phyloP scores from a whole-genome alignment of 192 early-diverging fungal species.

The Endogone sp. region DNA sequence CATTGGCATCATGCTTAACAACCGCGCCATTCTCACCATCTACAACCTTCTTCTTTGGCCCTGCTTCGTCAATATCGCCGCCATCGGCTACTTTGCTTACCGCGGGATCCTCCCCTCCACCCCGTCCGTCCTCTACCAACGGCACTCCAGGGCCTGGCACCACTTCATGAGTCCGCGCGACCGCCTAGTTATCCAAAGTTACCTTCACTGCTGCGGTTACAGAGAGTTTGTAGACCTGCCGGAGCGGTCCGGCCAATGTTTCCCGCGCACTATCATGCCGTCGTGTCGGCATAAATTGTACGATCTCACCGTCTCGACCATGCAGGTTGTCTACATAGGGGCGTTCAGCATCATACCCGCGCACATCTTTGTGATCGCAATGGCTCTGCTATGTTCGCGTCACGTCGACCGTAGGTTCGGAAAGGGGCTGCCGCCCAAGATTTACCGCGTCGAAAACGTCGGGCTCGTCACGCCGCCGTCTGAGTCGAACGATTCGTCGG shows the following conservation, averaged over 20 bases:
- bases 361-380: conserved; percentile 37
- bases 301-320: conserved; percentile 30
- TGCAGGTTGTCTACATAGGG: conserved; percentile 33
- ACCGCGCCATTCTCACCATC: conserved; percentile 31
- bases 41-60: conserved; percentile 45
- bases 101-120: conserved; percentile 9
- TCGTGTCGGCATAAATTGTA: conserved; percentile 36
- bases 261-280: conserved; percentile 40
- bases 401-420: conserved; percentile 42
- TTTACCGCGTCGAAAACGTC: conserved; percentile 28
- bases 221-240: conserved; percentile 37
- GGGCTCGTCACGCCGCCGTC: background rate
- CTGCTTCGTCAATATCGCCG: conserved; percentile 38
- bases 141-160: too few relatives aligned
- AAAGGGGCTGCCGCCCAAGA: conserved; percentile 30
- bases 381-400: conserved; percentile 39
- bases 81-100: conserved; percentile 43
- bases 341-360: conserved; percentile 36
- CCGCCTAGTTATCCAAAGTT: too few relatives aligned
- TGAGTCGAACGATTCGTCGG: too few relatives aligned
- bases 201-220: conserved; percentile 49
- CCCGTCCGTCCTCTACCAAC: too few relatives aligned
- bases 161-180: too few relatives aligned
- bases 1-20: conserved; percentile 43
- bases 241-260: conserved; percentile 42